Percentiles rank a stretch among this genome's conserved stretches.
phyloP scores from a whole-genome alignment of 805 yeast species.

The Ogataea thermomethanolica region DNA sequence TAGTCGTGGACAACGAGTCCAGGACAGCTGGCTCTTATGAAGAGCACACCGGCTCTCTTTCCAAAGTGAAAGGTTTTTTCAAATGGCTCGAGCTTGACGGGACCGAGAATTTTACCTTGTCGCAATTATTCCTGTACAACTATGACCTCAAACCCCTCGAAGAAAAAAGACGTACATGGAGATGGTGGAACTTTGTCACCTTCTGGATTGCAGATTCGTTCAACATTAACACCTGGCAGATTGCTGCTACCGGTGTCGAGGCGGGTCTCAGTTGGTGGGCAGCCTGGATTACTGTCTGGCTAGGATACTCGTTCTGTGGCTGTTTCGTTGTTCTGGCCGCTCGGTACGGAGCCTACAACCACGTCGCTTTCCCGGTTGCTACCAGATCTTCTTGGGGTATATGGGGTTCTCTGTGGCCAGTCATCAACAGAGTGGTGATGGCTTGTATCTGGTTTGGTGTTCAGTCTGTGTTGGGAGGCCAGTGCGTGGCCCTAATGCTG shows the following conservation, averaged over 20 bases:
- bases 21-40: slow-evolving; percentile 5
- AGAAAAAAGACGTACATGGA: slow-evolving; percentile 72
- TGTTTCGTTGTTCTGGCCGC: slow-evolving; percentile 67
- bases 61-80: slow-evolving; percentile 9
- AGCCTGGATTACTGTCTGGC: slow-evolving; percentile 84
- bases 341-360: slow-evolving; percentile 76
- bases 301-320: slow-evolving; percentile 73
- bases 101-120: slow-evolving; percentile 38
- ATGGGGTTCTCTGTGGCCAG: slow-evolving; percentile 85
- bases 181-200: slow-evolving; percentile 73
- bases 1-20: slow-evolving; percentile 2
- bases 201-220: slow-evolving; percentile 91
- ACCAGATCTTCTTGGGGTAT: slow-evolving; percentile 82
- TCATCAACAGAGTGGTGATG: slow-evolving; percentile 83
- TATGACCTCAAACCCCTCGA: slow-evolving; percentile 80
- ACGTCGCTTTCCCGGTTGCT: slow-evolving; percentile 80
- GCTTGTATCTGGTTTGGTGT: slow-evolving; percentile 78
- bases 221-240: slow-evolving; percentile 88
- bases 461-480: slow-evolving; percentile 81
- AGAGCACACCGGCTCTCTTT: neutral
- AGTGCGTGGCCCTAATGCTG: slow-evolving; percentile 76
- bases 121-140: slow-evolving; percentile 68
- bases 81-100: slow-evolving; percentile 28
- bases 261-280: slow-evolving; percentile 89
- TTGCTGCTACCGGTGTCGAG: slow-evolving; percentile 79